A percentile compares a stretch with the other conserved stretches of the same genome.
phyloP scores from a whole-genome alignment of 169 alveolate genomes.

The Eimeria necatrix region DNA sequence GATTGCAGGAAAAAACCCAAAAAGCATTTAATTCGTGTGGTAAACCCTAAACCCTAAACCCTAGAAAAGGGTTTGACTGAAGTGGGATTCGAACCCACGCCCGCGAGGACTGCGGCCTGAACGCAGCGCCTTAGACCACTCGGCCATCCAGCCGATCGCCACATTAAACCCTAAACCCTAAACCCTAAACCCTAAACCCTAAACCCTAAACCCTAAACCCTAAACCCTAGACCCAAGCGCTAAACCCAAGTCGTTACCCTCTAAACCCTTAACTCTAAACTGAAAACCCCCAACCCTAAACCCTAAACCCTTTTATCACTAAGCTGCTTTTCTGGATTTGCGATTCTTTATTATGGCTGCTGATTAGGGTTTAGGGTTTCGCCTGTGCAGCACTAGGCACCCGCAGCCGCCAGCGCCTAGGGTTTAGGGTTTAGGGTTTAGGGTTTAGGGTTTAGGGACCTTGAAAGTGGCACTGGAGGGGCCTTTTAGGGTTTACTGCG shows the following conservation, averaged over 20 bases:
- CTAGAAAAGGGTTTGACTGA: too few relatives aligned
- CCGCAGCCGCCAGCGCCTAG: neutral
- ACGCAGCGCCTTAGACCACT: conserved; percentile 99
- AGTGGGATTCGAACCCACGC: conserved; percentile 99
- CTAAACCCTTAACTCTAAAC: neutral
- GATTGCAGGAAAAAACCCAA: too few relatives aligned
- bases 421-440: neutral
- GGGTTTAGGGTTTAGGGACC: conserved; percentile 4
- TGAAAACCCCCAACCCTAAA: neutral
- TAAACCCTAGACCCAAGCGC: neutral
- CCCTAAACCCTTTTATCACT: neutral
- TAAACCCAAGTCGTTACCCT: neutral
- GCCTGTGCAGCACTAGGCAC: neutral
- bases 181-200: conserved; percentile 49
- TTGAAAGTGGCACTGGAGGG: conserved; percentile 13
- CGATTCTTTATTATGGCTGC: neutral
- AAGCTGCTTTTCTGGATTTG: neutral
- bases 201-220: too few relatives aligned
- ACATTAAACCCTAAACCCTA: conserved; percentile 10
- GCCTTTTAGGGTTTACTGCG: neutral
- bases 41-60: too few relatives aligned
- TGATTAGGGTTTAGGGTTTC: neutral
- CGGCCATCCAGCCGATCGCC: conserved; percentile 96
- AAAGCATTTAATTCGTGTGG: too few relatives aligned
- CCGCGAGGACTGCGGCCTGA: conserved; percentile 99